Evolutionary conservation across 495 filamentous ascomycete genomes (phyloP), one percentile per base, ranked within the genome.

Genomic region (Xylaria flabelliformis): DNA sequence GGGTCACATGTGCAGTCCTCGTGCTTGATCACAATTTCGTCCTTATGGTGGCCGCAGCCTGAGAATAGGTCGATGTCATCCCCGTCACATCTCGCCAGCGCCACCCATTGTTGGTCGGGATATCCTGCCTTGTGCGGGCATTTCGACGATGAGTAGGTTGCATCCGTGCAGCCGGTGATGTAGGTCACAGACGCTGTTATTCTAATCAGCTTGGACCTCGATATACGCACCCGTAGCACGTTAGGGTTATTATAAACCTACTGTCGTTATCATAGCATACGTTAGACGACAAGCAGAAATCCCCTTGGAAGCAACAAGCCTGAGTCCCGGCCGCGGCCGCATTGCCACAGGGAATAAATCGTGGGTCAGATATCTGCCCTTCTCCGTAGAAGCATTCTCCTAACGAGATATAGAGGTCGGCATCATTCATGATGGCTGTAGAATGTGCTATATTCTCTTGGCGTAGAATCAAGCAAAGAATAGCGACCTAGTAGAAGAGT

Each of bases 341-440:
- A 69, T 83, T 82, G n/a, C 81, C 81, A 46, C 79, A 82, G 39
- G 80, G 77, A n/a, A 82, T 75, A 55, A 74, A 82, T 2, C 48
- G n/a, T 0, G 44, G 10, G 46, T 74, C 64, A 4, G 72, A 24
- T 3, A 63, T 39, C 42, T 74, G 55, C 9, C 70, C 73, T 5
- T 42, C 50, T 9, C 67, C 70, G 4, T 42, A 77, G 62, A 75
- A 79, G 59, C 81, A 83, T 39, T 79, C 78, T 36, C 81, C 80
- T 8, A 77, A 77, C 59, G 77, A 80, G 53, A 82, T 74, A 41
- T 72, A 76, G 12, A 76, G 74, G 12, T 36, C 69, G 32, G 53
- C 67, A 26, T 67, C 61, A 19, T 41, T 72, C 74, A 76, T 76
- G 36, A 17, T 74, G 64, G 58, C 21, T 32, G 4, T 26, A n/a